Evolutionary conservation across 2,329 filamentous ascomycete genomes (phyloP), one percentile per base, ranked within the genome.

Genomic region (Geosmithia morbida): DNA sequence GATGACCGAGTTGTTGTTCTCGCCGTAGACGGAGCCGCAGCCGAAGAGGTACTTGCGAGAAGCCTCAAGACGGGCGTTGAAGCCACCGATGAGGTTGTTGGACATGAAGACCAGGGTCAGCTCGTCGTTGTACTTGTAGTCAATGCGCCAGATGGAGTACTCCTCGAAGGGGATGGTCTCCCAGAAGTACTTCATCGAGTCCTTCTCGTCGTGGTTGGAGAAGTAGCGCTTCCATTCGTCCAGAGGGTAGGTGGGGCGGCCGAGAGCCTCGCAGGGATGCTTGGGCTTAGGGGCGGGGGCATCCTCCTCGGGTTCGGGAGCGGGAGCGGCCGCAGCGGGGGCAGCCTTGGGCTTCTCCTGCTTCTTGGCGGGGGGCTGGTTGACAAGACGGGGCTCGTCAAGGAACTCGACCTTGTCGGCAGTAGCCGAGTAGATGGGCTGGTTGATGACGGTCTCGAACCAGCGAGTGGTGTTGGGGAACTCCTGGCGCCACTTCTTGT

Each of bases 91-190:
- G 69, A 97, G 75, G 81, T 98, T 98, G 78, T 85, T 87, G 59
- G 87, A 90, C 92, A 98, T 98, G 85, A 98, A 98, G 63, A 85
- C 85, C 69, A 92, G 74, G 63, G 87, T 96, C 57, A 98, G 79
- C 81, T 98, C 92, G 52, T 95, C 82, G 71, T 96, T 94, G 79
- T 98, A 98, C 83, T 95, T 96, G 83, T 95, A 98, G 71, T 89
- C 83, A 59, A 89, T 73, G 67, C 80, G 81, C 87, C 88, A 98
- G 67, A 98, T 71, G 48, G 88, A 94, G 80, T 92, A 98, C 30
- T 48, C 47, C 55, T 88, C 83, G 58, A 92, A 83, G 64, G 92
- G 90, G 70, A 81, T 79, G 69, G 94, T 87, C 74, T 96, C 82
- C 90, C 90, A 98, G 83, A 98, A 97, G 85, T 85, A 97, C 67